Conservation (phyloP, 495 filamentous ascomycete species). For the Acidomyces sp. region DNA sequence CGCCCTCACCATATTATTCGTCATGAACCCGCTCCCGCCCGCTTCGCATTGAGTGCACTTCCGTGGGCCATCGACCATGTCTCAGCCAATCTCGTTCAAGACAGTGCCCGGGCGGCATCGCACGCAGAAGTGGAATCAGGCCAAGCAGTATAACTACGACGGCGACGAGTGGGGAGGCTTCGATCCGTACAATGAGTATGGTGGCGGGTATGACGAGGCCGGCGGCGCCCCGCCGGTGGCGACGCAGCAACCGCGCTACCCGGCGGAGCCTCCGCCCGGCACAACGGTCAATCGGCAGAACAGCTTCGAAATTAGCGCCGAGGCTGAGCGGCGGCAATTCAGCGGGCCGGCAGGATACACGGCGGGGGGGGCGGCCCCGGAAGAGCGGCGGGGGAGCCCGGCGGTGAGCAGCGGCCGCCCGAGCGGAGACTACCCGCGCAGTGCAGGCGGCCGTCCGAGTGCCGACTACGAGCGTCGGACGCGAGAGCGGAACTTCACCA, state of each 20-base stretch:
- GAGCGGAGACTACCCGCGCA: neutral
- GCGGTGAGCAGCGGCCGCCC: constrained; percentile 1
- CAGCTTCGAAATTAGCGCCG: constrained; percentile 37
- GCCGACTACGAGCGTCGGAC: neutral
- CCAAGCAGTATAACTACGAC: constrained; percentile 75
- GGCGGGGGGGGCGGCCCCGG: constrained; percentile 2
- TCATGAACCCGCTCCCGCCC: no score
- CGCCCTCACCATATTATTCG: no score
- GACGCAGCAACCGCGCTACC: constrained; percentile 1
- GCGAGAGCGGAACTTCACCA: constrained; percentile 26
- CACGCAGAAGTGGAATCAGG: constrained; percentile 90
- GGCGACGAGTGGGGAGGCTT: constrained; percentile 90
- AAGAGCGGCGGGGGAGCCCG: constrained; percentile 1
- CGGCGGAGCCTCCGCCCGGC: constrained; percentile 3
- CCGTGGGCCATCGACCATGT: constrained; percentile 7
- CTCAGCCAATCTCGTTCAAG: constrained; percentile 45
- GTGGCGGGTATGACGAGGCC: constrained; percentile 36
- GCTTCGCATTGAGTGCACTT: no score
- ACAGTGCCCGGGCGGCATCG: constrained; percentile 82
- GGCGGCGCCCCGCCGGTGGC: constrained; percentile 16
- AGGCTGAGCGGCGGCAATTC: constrained; percentile 32
- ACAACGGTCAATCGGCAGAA: constrained; percentile 12
- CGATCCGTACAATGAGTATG: constrained; percentile 64
- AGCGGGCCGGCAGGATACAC: constrained; percentile 8
- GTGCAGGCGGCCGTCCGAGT: neutral